phyloP scores from a whole-genome alignment of 2,329 filamentous ascomycete genomes.

The Ophiostoma montium region DNA sequence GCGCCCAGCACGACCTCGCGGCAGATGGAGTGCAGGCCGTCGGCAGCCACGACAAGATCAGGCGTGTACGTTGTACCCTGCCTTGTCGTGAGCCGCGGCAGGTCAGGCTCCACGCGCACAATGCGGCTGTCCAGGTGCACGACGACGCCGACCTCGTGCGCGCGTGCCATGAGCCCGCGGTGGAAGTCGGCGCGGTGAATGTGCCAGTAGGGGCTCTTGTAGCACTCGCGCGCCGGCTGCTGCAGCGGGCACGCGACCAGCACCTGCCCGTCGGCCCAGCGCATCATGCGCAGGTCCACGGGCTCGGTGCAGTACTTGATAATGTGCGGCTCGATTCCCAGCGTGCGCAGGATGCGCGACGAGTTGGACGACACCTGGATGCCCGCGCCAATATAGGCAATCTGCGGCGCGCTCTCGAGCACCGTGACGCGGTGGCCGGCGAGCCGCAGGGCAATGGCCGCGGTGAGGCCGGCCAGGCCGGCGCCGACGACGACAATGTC shows the following conservation, averaged over 20 bases:
- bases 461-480: constrained; percentile 11
- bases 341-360: constrained; percentile 34
- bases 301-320: constrained; percentile 27
- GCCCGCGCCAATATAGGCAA: constrained; percentile 28
- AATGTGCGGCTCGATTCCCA: constrained; percentile 32
- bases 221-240: constrained; percentile 31
- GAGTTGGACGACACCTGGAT: constrained; percentile 39
- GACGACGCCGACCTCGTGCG: constrained; percentile 4
- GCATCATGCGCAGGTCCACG: constrained; percentile 32
- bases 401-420: constrained; percentile 20
- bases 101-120: constrained; percentile 3
- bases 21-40: constrained; percentile 10
- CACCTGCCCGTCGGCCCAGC: constrained; percentile 33
- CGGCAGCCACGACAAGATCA: constrained; percentile 9
- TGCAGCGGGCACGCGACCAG: constrained; percentile 38
- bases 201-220: constrained; percentile 30
- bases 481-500: constrained; percentile 15
- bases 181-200: constrained; percentile 12
- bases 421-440: constrained; percentile 10
- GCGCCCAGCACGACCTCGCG: constrained; percentile 11
- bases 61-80: constrained; percentile 1
- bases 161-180: constrained; percentile 7
- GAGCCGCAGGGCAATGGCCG: constrained; percentile 9
- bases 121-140: constrained; percentile 8
- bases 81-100: neutral